phyloP scores from a whole-genome alignment of 306 rosid genomes.

The Acmispon strigosus region DNA sequence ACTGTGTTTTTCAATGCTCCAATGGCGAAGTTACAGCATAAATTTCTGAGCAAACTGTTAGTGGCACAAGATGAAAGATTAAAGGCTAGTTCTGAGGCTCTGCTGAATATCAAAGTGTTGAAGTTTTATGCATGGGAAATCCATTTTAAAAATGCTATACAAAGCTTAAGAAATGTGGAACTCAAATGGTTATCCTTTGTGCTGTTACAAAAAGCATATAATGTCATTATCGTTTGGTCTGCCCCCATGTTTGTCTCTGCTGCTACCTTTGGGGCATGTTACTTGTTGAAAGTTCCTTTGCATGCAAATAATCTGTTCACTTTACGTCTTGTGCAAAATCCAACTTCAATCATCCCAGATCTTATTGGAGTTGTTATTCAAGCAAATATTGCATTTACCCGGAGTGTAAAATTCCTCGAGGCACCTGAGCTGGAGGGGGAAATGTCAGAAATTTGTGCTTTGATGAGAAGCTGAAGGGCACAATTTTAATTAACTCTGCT shows the following conservation, averaged over 20 bases:
- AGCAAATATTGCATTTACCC: constrained; percentile 54
- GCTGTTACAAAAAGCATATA: constrained; percentile 37
- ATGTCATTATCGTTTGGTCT: constrained; percentile 50
- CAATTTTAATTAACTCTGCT: constrained; percentile 39
- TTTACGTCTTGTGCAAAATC: constrained; percentile 66
- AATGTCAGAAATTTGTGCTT: constrained; percentile 9
- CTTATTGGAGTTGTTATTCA: constrained; percentile 56
- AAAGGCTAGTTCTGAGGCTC: constrained; percentile 55
- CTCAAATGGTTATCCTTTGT: constrained; percentile 42
- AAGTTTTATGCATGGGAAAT: constrained; percentile 78
- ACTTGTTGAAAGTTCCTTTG: constrained; percentile 52
- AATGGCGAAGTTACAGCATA: constrained; percentile 58
- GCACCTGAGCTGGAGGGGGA: constrained; percentile 50
- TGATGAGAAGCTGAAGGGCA: constrained; percentile 11
- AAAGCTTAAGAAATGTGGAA: constrained; percentile 48
- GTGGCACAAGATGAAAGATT: constrained; percentile 61
- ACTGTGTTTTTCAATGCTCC: constrained; percentile 62
- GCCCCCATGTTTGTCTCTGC: constrained; percentile 59
- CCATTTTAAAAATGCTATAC: constrained; percentile 48
- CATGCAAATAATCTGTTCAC: constrained; percentile 73
- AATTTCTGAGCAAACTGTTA: constrained; percentile 49
- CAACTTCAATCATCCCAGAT: constrained; percentile 43
- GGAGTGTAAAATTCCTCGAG: constrained; percentile 49
- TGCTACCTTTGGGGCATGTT: constrained; percentile 54
- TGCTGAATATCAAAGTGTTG: constrained; percentile 59